Evolutionary conservation across 495 filamentous ascomycete species (phyloP), one percentile per base, ranked within the genome.

Genomic region (Penicillium canescens): DNA sequence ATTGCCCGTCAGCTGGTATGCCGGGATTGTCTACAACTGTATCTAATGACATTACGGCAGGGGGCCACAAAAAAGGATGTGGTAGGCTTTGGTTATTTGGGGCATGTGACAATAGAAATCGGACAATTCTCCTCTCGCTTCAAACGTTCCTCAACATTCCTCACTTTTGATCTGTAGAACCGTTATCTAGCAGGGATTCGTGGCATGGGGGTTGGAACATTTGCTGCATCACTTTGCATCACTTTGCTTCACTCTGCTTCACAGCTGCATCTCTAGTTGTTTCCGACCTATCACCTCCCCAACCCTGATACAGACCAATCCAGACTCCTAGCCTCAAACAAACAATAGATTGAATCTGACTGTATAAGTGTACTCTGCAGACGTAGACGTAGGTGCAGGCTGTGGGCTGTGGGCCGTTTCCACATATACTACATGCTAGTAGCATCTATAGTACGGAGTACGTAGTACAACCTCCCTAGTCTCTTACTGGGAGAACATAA

Each of bases 51-150:
- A 70, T 71, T 68, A 70, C 70, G 72, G 69, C 68, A 69, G 67
- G 64, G 66, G 66, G 63, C 67, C 64, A 62, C 67, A 61, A 75
- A 66, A 69, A 71, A 67, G 66, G 60, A 60, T 62, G 67, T 68
- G 68, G 63, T 63, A 57, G 63, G 63, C 60, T 62, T 67, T 69
- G 65, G 63, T 60, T 68, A 63, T 69, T 43, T 71, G 68, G 73
- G 71, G 66, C 69, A 67, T 73, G 69, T 73, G 72, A 71, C 61
- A 69, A 73, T 75, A 75, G 70, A 75, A 67, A 71, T 65, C 64
- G 61, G 70, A 75, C 57, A 66, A 71, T 75, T 74, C 74, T 75
- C 71, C 71, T 71, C 75, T 78, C 71, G 62, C 66, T 75, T 71
- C 38, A 55, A 38, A 46, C 40, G 38, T 50, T 43, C 28, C 54